Conservation (phyloP, 139 green algal genomes). For the Zygnema circumcarinatum region DNA sequence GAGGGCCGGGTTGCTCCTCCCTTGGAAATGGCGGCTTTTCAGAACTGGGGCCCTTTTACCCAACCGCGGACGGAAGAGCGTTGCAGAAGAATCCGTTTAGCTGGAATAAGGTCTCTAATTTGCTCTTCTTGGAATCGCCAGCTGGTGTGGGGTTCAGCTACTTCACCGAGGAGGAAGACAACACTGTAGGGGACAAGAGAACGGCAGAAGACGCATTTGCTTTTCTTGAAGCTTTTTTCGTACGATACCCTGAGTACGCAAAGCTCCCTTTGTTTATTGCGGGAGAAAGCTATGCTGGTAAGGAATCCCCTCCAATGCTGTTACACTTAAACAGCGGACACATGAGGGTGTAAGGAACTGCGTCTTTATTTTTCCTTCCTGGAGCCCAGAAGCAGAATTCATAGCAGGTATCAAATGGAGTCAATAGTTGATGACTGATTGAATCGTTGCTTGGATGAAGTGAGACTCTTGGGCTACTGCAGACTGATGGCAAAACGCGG, state of each 20-base stretch:
- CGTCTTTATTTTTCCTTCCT: too few species aligned
- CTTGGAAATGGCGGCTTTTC: constrained; percentile 73
- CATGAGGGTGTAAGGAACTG: too few species aligned
- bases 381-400: too few species aligned
- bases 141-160: constrained; percentile 87
- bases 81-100: constrained; percentile 72
- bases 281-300: constrained; percentile 64
- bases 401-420: too few species aligned
- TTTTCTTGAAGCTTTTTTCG: constrained; percentile 61
- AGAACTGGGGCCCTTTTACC: constrained; percentile 85
- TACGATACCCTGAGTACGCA: constrained; percentile 51
- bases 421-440: too few species aligned
- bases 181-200: constrained; percentile 67
- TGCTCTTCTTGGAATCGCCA: constrained; percentile 84
- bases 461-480: too few species aligned
- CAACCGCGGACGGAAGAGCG: constrained; percentile 36
- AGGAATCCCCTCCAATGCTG: too few species aligned
- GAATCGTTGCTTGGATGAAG: too few species aligned
- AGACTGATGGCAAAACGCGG: too few species aligned
- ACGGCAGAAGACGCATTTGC: constrained; percentile 42
- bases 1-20: constrained; percentile 83
- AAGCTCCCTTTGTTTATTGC: constrained; percentile 58
- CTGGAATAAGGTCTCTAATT: constrained; percentile 76
- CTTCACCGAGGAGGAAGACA: constrained; percentile 72
- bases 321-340: too few species aligned